Evolutionary conservation across 2,329 filamentous ascomycete species (phyloP), one percentile per base, ranked within the genome.

Genomic region (Pseudocercospora vitis): DNA sequence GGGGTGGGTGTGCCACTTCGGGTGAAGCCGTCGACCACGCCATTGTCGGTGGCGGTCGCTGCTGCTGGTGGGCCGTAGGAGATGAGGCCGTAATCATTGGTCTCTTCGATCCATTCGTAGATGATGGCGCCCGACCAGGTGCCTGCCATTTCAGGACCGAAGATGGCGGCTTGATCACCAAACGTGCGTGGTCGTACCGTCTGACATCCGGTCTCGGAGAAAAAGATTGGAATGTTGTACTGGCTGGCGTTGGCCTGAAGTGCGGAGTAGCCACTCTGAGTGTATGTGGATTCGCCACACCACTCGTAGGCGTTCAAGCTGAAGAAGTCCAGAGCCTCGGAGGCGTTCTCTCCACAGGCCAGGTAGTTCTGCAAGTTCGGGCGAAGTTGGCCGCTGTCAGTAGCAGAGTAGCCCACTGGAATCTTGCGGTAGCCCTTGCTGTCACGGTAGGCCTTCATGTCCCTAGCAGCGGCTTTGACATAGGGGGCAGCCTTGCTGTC

Each of bases 141-240:
- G 73, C 78, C 76, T 4, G 80, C 74, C 90, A 95, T 95, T 2
- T 88, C 73, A 0, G 78, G 63, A 37, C 88, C 86, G 64, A 94
- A 87, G 62, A 95, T 89, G 46, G 88, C 84, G 33, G 81, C 78
- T 71, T 94, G 88, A 67, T 95, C 87, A 19, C 78, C 77, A 67
- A 88, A 90, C 1, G 78, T 73, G 37, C 87, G 80, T 0, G 85
- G 84, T 1, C 74, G 73, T 1, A 78, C 77, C 4, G 75, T 78
- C 68, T 88, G 91, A 79, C 90, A 95, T 54, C 90, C 90, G 2
- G 89, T 94, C 73, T 95, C 90, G 28, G 88, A 91, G 73, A 95
- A 89, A 78, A 91, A 91, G 64, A 94, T 89, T 16, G 89, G 90
- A n/a, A 95, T 83, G 42, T 84, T 86, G 71, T 90, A 91, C 63